These are phyloP conservation scores for Sugiyamaella novakii DNA, from an alignment of 1,139 yeast species.

Conservation along the genomic window DNA sequence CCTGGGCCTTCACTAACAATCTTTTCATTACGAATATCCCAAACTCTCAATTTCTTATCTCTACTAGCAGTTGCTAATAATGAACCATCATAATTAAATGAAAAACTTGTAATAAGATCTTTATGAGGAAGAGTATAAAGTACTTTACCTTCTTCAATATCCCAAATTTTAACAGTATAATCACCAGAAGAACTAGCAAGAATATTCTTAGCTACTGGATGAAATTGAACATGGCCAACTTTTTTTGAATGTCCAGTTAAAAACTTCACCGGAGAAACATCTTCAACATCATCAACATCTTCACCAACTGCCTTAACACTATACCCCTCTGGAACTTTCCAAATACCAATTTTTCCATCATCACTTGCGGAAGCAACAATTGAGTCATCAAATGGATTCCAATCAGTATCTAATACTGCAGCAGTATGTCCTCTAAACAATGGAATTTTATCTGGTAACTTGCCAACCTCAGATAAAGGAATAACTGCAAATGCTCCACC, in stretches of 20 bases:
- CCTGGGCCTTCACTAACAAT: slow-evolving; percentile 83
- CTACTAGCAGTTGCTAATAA: slow-evolving; percentile 87
- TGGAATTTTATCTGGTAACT: slow-evolving; percentile 90
- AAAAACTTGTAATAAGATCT: slow-evolving; percentile 86
- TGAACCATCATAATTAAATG: slow-evolving; percentile 88
- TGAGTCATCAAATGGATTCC: slow-evolving; percentile 82
- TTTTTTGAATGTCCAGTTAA: slow-evolving; percentile 87
- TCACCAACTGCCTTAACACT: slow-evolving; percentile 61
- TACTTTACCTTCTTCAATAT: slow-evolving; percentile 76
- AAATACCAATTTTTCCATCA: slow-evolving; percentile 83
- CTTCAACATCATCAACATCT: slow-evolving; percentile 52
- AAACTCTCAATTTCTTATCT: slow-evolving; percentile 84
- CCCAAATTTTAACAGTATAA: slow-evolving; percentile 89
- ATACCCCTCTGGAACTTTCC: slow-evolving; percentile 84
- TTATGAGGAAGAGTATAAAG: slow-evolving; percentile 77
- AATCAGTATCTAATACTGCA: slow-evolving; percentile 90
- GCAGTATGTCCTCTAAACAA: slow-evolving; percentile 95
- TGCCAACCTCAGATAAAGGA: slow-evolving; percentile 85
- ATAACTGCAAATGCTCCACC: slow-evolving; percentile 97
- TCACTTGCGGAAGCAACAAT: slow-evolving; percentile 85
- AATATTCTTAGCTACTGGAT: slow-evolving; percentile 84
- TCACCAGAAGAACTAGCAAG: slow-evolving; percentile 90
- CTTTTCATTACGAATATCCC: slow-evolving; percentile 82
- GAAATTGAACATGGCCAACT: slow-evolving; percentile 90
- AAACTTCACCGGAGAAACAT: slow-evolving; percentile 66